Evolutionary conservation across 2,329 filamentous ascomycete species (phyloP).

Genomic region (Pseudocercospora musae): DNA sequence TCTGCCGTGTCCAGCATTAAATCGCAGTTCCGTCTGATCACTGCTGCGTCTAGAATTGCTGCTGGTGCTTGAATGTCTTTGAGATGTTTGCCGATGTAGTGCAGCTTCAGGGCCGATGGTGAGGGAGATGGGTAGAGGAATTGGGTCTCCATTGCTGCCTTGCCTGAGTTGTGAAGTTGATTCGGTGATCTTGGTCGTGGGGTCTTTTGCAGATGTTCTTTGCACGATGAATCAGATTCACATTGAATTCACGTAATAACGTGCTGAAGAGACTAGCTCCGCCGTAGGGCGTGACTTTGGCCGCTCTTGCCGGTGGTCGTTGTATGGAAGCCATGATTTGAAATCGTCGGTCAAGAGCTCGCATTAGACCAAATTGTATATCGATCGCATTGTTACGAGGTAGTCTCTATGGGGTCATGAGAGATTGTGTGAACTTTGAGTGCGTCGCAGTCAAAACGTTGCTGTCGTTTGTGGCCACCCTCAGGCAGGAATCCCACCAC

Average conservation of each 20-base stretch:
- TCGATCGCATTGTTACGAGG: neutral
- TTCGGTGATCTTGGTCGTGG: too few species aligned
- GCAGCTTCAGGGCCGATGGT: conserved; percentile 32
- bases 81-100: conserved; percentile 60
- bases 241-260: neutral
- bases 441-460: neutral
- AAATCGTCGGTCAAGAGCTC: neutral
- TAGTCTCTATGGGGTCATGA: neutral
- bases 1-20: conserved; percentile 66
- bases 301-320: neutral
- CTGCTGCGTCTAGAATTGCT: conserved; percentile 64
- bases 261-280: neutral
- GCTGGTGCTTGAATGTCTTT: conserved; percentile 62
- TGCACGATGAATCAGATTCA: neutral
- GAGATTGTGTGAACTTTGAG: neutral
- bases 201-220: too few species aligned
- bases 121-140: conserved; percentile 34
- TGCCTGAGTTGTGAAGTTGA: neutral
- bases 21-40: conserved; percentile 64
- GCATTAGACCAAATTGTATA: neutral
- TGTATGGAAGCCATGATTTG: neutral
- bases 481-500: neutral
- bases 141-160: neutral
- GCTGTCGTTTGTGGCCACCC: neutral
- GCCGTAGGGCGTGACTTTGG: neutral